Percentiles rank a stretch among this genome's conserved stretches.
These are phyloP conservation scores for Phanerodontia chrysosporium DNA, from an alignment of 768 basidiomycete species.

Conservation along the genomic window DNA sequence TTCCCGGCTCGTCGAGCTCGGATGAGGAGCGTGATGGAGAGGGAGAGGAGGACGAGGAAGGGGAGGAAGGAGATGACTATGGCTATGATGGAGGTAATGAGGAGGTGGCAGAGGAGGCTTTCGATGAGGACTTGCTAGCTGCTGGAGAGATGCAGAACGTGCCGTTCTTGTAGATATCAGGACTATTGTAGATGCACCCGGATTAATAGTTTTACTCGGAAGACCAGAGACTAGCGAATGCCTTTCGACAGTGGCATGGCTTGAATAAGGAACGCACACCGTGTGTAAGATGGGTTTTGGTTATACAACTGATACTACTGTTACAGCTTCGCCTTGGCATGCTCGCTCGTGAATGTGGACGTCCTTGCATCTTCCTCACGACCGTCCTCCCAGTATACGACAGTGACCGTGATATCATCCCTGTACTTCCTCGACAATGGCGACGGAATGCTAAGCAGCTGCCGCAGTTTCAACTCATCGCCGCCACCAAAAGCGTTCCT, in stretches of 20 bases:
- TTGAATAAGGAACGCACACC: too few relatives aligned
- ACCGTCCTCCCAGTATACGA: slow-evolving; percentile 79
- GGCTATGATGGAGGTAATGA: slow-evolving; percentile 41
- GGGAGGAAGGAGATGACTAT: slow-evolving; percentile 28
- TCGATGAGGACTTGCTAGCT: slow-evolving; percentile 77
- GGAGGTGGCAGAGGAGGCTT: slow-evolving; percentile 61
- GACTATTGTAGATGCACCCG: not conserved
- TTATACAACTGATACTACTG: not conserved
- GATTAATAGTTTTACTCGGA: not conserved
- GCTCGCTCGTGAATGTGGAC: slow-evolving; percentile 11
- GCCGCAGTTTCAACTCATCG: slow-evolving; percentile 52
- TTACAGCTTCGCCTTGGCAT: slow-evolving; percentile 23
- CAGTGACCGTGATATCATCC: slow-evolving; percentile 84
- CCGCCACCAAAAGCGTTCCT: slow-evolving; percentile 92
- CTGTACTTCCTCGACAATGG: slow-evolving; percentile 73
- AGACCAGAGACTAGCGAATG: not conserved
- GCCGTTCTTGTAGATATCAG: slow-evolving; percentile 46
- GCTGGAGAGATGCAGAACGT: slow-evolving; percentile 83
- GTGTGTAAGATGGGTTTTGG: too few relatives aligned
- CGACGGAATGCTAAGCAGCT: slow-evolving; percentile 75
- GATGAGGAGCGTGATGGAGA: slow-evolving; percentile 54
- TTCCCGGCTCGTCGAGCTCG: slow-evolving; percentile 37
- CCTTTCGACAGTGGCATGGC: too few relatives aligned
- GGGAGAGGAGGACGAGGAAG: slow-evolving; percentile 54
- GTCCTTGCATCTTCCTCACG: slow-evolving; percentile 40